phyloP scores from a whole-genome alignment of 768 basidiomycete species.

The Fistulinella prunicolor region DNA sequence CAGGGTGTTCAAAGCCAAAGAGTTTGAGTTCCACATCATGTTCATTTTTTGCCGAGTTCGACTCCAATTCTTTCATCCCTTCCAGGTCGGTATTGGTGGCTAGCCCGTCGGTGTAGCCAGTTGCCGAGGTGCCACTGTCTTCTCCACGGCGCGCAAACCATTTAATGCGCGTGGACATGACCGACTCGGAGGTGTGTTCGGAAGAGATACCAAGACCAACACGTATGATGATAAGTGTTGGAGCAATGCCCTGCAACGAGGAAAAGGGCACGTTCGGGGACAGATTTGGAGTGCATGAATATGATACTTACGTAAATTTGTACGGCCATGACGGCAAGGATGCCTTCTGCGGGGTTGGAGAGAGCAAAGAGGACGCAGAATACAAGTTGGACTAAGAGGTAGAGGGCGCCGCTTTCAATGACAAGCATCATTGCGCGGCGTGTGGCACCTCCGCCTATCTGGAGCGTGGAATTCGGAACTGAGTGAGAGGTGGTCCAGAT shows the following conservation, averaged over 20 bases:
- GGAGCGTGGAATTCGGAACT: constrained; percentile 6
- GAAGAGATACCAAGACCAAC: constrained; percentile 32
- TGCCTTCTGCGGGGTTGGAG: constrained; percentile 32
- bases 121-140: constrained; percentile 16
- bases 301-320: constrained; percentile 39
- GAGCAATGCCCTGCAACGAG: constrained; percentile 31
- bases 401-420: constrained; percentile 40
- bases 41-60: not conserved
- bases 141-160: constrained; percentile 18
- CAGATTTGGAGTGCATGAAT: not conserved
- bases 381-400: constrained; percentile 38
- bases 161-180: constrained; percentile 23
- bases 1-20: not conserved
- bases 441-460: constrained; percentile 14
- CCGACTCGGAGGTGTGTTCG: constrained; percentile 16
- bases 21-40: constrained; percentile 2
- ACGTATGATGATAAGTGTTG: constrained; percentile 36
- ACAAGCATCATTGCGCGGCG: constrained; percentile 34
- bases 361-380: constrained; percentile 40
- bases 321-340: constrained; percentile 36
- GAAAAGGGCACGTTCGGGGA: not conserved
- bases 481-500: constrained; percentile 33
- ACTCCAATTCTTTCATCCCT: constrained; percentile 6
- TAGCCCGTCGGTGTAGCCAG: constrained; percentile 20
- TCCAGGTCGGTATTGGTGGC: constrained; percentile 19